These are phyloP conservation scores for Barnettozyma wickerhamii DNA, from an alignment of 805 yeast species.

Conservation along the genomic window DNA sequence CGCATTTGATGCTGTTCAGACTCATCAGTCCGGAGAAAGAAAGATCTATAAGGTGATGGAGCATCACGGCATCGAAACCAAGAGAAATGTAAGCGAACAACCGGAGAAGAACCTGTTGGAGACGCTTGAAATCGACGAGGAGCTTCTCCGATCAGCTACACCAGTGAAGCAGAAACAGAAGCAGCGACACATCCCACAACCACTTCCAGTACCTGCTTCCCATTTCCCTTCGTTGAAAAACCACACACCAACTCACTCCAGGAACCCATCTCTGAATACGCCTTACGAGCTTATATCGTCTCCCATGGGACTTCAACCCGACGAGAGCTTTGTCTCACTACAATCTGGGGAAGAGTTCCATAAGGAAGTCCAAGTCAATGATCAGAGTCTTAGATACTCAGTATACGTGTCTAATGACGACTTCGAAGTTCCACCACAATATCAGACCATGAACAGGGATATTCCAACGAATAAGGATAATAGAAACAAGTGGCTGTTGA, in stretches of 20 bases:
- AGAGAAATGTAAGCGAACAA: too few relatives aligned
- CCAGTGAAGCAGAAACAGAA: slow-evolving; percentile 3
- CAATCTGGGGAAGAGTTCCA: slow-evolving; percentile 1
- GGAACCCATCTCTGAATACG: slow-evolving; percentile 4
- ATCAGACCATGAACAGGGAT: not conserved
- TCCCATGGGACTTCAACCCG: slow-evolving; percentile 1
- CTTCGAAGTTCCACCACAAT: slow-evolving; percentile 8
- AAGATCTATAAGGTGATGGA: too few relatives aligned
- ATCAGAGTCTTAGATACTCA: slow-evolving; percentile 4
- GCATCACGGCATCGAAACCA: not conserved
- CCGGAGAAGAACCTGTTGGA: slow-evolving; percentile 8
- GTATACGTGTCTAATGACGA: slow-evolving; percentile 14
- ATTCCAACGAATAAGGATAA: not conserved
- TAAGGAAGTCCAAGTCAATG: slow-evolving; percentile 2
- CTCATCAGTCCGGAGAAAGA: too few relatives aligned
- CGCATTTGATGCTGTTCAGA: too few relatives aligned
- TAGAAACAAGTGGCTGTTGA: not conserved
- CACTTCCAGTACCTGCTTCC: slow-evolving; percentile 11
- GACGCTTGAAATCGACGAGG: slow-evolving; percentile 8
- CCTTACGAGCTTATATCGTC: slow-evolving; percentile 5
- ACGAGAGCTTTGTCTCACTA: slow-evolving; percentile 4
- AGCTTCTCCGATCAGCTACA: slow-evolving; percentile 4
- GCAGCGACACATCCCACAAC: not conserved
- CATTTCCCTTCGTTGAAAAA: slow-evolving; percentile 8
- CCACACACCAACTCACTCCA: slow-evolving; percentile 9